phyloP scores from a whole-genome alignment of 257 asterid genomes.

The Gentiana dahurica region DNA sequence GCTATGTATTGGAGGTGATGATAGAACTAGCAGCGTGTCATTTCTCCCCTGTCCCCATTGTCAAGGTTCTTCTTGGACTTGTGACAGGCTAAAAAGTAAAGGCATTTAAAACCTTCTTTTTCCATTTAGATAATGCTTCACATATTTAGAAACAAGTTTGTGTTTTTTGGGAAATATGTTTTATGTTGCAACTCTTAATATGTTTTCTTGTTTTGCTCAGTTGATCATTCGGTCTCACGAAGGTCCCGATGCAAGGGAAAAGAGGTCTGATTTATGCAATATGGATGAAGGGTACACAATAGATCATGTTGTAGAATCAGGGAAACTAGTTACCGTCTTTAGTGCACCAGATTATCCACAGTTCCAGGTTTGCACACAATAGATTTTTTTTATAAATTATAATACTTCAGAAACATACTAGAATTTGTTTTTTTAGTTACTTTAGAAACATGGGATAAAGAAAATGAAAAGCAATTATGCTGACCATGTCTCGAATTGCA shows the following conservation, averaged over 20 bases:
- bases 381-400: no score
- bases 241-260: constrained; percentile 99
- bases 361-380: constrained; percentile 50
- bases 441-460: not conserved
- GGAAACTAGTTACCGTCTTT: constrained; percentile 81
- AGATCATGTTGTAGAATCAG: constrained; percentile 80
- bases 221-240: constrained; percentile 94
- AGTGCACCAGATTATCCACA: constrained; percentile 99
- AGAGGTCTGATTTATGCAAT: constrained; percentile 62
- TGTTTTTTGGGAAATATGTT: no score
- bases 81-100: no score
- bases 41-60: not conserved
- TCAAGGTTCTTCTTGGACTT: no score
- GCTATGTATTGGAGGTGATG: not conserved
- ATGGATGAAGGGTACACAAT: constrained; percentile 84
- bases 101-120: no score
- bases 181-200: constrained; percentile 16
- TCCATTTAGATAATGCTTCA: no score
- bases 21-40: not conserved
- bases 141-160: no score
- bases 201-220: constrained; percentile 29
- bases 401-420: no score
- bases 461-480: constrained; percentile 7
- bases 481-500: constrained; percentile 20
- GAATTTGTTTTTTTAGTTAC: no score